Conservation (phyloP, 306 rosid genomes). For the Cucumis hystrix region DNA sequence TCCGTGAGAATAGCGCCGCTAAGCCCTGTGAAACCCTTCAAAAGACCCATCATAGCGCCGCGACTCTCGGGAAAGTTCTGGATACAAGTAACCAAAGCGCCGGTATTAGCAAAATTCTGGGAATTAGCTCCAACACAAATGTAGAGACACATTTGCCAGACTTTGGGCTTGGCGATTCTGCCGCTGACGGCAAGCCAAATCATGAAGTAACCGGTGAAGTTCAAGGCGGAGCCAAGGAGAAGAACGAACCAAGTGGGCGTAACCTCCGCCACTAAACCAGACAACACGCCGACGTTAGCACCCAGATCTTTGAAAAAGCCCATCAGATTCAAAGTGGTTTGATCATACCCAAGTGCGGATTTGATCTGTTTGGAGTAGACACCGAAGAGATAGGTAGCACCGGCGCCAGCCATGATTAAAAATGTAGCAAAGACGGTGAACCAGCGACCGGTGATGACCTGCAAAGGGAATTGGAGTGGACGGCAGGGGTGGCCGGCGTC, state of each 20-base stretch:
- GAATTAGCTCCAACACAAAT: conserved; percentile 37
- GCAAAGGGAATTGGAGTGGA: neutral
- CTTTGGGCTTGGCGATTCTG: conserved; percentile 23
- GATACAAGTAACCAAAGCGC: conserved; percentile 30
- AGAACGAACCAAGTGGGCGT: conserved; percentile 43
- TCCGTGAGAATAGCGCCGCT: conserved; percentile 43
- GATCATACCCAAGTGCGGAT: conserved; percentile 33
- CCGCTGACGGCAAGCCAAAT: conserved; percentile 32
- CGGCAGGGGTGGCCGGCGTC: neutral
- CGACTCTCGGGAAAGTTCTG: conserved; percentile 45
- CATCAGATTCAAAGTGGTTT: conserved; percentile 23
- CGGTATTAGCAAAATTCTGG: conserved; percentile 35
- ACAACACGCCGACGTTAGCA: conserved; percentile 29
- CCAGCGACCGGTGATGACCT: conserved; percentile 28
- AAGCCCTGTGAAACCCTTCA: conserved; percentile 40
- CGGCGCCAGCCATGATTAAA: conserved; percentile 40
- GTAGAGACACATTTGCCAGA: conserved; percentile 48
- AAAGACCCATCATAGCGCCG: conserved; percentile 34
- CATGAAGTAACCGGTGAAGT: conserved; percentile 38
- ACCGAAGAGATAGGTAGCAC: conserved; percentile 34
- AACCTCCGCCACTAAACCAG: conserved; percentile 36
- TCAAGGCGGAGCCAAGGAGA: conserved; percentile 29
- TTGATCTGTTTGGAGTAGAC: conserved; percentile 32
- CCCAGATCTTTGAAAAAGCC: conserved; percentile 42
- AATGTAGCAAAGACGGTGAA: conserved; percentile 37